A percentile compares a stretch with the other conserved stretches of the same genome.
These are phyloP conservation scores for Kickxella alabastrina DNA, from an alignment of 192 early-diverging fungal species.

Conservation along the genomic window DNA sequence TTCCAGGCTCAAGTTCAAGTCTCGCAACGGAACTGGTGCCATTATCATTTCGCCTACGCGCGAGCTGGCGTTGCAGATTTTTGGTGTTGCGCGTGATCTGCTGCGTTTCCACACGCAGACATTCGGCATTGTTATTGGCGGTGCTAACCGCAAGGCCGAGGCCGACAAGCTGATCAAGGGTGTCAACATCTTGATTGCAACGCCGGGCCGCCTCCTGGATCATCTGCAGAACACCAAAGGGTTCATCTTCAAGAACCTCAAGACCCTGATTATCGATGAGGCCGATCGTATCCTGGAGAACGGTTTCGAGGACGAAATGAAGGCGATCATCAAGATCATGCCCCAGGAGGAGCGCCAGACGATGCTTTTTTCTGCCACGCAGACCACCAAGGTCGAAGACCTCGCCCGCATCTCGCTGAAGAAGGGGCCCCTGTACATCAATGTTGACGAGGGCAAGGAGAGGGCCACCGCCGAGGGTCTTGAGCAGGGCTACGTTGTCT, in stretches of 20 bases:
- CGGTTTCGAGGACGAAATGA: slow-evolving; percentile 99
- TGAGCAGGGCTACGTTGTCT: slow-evolving; percentile 97
- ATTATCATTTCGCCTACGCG: slow-evolving; percentile 97
- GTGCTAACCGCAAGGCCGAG: slow-evolving; percentile 94
- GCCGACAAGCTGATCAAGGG: slow-evolving; percentile 94
- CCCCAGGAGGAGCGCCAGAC: slow-evolving; percentile 88
- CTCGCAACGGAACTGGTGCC: slow-evolving; percentile 93
- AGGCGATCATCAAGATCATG: slow-evolving; percentile 91
- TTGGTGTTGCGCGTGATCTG: slow-evolving; percentile 96
- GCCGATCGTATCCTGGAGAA: slow-evolving; percentile 98
- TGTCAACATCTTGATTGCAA: slow-evolving; percentile 93
- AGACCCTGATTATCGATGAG: slow-evolving; percentile 93
- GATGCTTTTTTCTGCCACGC: slow-evolving; percentile 98
- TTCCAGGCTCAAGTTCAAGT: slow-evolving; percentile 90
- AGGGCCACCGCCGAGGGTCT: slow-evolving; percentile 92
- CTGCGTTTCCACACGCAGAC: slow-evolving; percentile 94
- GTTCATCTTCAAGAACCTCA: slow-evolving; percentile 92
- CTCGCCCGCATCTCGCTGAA: slow-evolving; percentile 97
- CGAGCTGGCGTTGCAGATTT: slow-evolving; percentile 97
- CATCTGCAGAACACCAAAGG: slow-evolving; percentile 98
- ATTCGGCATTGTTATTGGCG: slow-evolving; percentile 98
- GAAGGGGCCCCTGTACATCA: slow-evolving; percentile 96
- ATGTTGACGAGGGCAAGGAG: slow-evolving; percentile 96
- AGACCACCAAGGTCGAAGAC: slow-evolving; percentile 98
- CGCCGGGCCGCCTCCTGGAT: slow-evolving; percentile 95